phyloP scores from a whole-genome alignment of 139 green algal species.

The Trebouxia sp. region DNA sequence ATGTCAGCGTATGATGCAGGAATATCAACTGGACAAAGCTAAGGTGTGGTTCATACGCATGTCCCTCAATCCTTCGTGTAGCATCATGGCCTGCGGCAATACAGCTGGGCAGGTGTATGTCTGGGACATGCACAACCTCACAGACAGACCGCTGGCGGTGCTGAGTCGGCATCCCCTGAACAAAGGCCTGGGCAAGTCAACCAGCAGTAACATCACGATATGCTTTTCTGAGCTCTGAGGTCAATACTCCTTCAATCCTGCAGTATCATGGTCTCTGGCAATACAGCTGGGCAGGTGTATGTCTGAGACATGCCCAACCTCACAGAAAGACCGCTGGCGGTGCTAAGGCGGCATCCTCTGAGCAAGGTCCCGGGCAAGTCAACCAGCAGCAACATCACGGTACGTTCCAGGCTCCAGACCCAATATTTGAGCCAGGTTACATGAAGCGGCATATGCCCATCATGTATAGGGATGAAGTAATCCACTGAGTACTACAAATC shows the following conservation, averaged over 20 bases:
- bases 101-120: constrained; percentile 47
- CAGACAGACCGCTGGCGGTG: constrained; percentile 17
- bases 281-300: constrained; percentile 46
- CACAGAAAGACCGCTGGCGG: constrained; percentile 16
- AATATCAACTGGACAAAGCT: constrained; percentile 53
- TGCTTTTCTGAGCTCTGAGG: background rate
- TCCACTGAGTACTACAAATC: no score
- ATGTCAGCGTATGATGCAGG: constrained; percentile 34
- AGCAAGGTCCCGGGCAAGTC: background rate
- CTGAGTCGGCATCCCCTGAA: constrained; percentile 15
- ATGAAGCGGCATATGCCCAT: background rate
- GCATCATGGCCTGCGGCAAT: constrained; percentile 65
- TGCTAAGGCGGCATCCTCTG: constrained; percentile 20
- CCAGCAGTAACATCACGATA: background rate
- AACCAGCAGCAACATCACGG: background rate
- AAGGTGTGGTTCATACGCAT: constrained; percentile 81
- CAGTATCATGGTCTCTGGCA: constrained; percentile 62
- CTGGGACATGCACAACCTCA: constrained; percentile 43
- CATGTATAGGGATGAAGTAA: no score
- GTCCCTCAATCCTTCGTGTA: constrained; percentile 44
- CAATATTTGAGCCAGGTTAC: background rate
- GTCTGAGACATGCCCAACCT: constrained; percentile 46
- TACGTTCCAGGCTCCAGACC: background rate
- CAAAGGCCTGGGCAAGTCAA: background rate
- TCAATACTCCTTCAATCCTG: constrained; percentile 45